Conservation (phyloP, 345 rosid species). For the Syzygium jambos region DNA sequence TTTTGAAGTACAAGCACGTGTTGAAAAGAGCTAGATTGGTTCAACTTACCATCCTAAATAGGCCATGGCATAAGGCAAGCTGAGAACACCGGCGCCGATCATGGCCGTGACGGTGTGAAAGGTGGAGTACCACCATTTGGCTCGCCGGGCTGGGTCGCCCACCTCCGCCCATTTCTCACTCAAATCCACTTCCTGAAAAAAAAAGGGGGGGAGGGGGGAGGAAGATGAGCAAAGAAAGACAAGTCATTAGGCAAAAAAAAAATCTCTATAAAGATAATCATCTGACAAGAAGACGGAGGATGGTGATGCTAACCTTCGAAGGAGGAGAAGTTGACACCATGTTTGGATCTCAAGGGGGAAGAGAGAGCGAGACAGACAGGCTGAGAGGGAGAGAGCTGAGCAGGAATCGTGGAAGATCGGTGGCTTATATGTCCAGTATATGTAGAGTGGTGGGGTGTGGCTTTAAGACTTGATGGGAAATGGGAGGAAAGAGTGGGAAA, state of each 20-base stretch:
- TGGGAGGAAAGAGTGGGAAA: neutral
- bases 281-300: neutral
- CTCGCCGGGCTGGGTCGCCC: conserved; percentile 49
- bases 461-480: neutral
- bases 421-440: neutral
- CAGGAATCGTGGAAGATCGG: neutral
- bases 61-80: conserved; percentile 95
- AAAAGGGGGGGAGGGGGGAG: neutral
- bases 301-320: conserved; percentile 25
- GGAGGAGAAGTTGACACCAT: conserved; percentile 62
- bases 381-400: neutral
- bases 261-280: neutral
- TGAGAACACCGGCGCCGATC: conserved; percentile 96
- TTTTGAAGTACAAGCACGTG: neutral
- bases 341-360: neutral
- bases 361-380: neutral
- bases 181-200: conserved; percentile 4
- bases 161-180: conserved; percentile 51
- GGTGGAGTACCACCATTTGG: conserved; percentile 98
- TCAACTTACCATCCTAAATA: conserved; percentile 76
- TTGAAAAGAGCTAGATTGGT: neutral
- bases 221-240: neutral
- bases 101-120: conserved; percentile 93
- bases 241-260: neutral
- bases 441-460: neutral